Conservation (phyloP, 1,284 basidiomycete species). For the Irpex sp. region DNA sequence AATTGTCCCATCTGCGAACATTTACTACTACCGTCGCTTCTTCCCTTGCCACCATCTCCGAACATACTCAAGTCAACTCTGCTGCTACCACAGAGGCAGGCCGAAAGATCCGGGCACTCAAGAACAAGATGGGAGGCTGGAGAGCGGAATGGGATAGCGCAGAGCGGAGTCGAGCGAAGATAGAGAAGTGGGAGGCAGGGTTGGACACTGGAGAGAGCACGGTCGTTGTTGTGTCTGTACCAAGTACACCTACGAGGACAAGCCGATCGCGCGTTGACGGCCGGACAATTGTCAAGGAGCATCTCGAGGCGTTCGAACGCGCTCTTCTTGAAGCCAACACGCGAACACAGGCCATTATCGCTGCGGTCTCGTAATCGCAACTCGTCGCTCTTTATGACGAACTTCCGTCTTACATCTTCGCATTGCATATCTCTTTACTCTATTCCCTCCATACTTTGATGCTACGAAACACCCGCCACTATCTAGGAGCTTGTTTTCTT, state of each 20-base stretch:
- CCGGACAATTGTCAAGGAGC: conserved; percentile 66
- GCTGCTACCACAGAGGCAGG: conserved; percentile 80
- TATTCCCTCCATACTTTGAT: neutral
- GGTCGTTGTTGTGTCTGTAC: conserved; percentile 22
- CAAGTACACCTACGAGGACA: conserved; percentile 24
- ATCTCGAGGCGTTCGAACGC: conserved; percentile 66
- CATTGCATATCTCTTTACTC: neutral
- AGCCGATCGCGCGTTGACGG: conserved; percentile 47
- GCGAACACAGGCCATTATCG: conserved; percentile 77
- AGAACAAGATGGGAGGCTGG: conserved; percentile 78
- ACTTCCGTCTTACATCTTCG: neutral
- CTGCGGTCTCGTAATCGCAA: conserved; percentile 34
- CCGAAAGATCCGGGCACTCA: conserved; percentile 74
- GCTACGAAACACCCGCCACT: neutral
- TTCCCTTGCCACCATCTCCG: conserved; percentile 76
- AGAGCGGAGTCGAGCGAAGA: conserved; percentile 66
- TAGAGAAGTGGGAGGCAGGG: conserved; percentile 75
- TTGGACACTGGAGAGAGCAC: conserved; percentile 38
- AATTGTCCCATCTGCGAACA: conserved; percentile 65
- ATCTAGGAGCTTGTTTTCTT: conserved; percentile 5
- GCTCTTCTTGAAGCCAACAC: conserved; percentile 64
- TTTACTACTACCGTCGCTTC: conserved; percentile 68
- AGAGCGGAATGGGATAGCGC: conserved; percentile 77
- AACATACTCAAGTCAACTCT: conserved; percentile 81
- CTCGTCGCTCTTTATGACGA: neutral